Evolutionary conservation across 768 basidiomycete species (phyloP), one percentile per base, ranked within the genome.

Genomic region (Krasilnikovozyma curviuscula): DNA sequence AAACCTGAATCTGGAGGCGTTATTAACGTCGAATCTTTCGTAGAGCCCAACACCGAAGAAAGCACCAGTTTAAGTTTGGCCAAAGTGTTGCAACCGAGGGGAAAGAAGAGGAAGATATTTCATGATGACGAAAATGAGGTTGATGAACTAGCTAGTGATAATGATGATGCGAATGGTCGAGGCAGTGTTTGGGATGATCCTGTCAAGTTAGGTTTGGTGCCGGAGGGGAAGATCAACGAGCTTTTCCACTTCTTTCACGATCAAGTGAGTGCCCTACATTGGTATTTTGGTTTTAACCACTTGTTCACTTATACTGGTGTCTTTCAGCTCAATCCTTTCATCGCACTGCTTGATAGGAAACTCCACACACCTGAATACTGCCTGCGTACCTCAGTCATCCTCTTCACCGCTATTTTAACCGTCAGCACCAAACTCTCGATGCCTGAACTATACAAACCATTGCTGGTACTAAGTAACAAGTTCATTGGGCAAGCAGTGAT

Each of bases 401-500:
- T 57, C 10, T 55, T 55, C 38, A 52, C 54, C 4, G 40, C 52
- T 13, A 49, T 57, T 38, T 48, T 55, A 30, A 38, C 49, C 21
- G 52, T 54, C 30, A 31, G 53, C 1, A 34, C 49, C n/a, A 52
- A 53, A 24, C 34, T 45, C 21, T 48, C 37, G 19, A 24, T 40
- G 21, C 54, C 54, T 1, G 43, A 48, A 3, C 39, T 44, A 14
- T 54, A 57, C 37, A 32, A 29, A 1, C 42, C 37, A 6, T 38
- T 57, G 23, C 48, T 50, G 3, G 46, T 46, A 19, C 23, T 53
- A 19, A 49, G 45, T 5, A 50, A 53, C 44, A 24, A 48, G 19
- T 42, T 54, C 31, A 41, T 55, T 8, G 56, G 54, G 21, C 42
- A 45, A 3, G 56, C 56, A 6, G 55, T 57, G 23, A 54, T 37